Percentiles rank a stretch among this genome's conserved stretches.
These are phyloP conservation scores for Amauroascus niger DNA, from an alignment of 2,329 filamentous ascomycete species.

Conservation along the genomic window DNA sequence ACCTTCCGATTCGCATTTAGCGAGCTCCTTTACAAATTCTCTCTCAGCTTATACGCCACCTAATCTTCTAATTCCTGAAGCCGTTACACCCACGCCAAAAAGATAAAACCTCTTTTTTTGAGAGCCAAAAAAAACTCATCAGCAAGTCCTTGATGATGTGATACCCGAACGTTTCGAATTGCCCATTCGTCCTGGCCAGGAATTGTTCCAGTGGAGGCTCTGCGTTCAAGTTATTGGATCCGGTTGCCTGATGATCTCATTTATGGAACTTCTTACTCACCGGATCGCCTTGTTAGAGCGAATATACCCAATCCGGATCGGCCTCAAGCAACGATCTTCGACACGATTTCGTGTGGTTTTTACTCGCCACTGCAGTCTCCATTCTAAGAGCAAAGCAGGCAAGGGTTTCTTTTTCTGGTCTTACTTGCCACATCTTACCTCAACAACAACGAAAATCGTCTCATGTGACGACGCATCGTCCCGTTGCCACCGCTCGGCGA, in stretches of 20 bases:
- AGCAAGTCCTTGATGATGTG: constrained; percentile 11
- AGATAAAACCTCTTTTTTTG: background rate
- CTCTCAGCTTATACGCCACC: constrained; percentile 12
- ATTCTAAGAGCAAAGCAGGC: background rate
- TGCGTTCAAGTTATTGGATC: background rate
- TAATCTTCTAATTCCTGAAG: constrained; percentile 14
- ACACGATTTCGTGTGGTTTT: background rate
- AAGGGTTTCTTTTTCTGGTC: background rate
- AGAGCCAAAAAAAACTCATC: too few relatives aligned
- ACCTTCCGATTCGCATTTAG: constrained; percentile 13
- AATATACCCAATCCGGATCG: constrained; percentile 11
- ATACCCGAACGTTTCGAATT: background rate
- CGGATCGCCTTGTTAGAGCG: background rate
- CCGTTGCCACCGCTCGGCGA: background rate
- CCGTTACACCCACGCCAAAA: background rate
- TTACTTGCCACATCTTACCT: constrained; percentile 1
- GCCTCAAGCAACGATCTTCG: constrained; percentile 3
- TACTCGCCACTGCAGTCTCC: background rate
- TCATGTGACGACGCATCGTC: constrained; percentile 1
- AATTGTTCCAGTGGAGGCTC: constrained; percentile 2
- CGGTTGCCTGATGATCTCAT: constrained; percentile 2
- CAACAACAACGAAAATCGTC: background rate
- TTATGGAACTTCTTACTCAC: background rate
- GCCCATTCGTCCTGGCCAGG: background rate
- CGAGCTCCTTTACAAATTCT: constrained; percentile 9